Evolutionary conservation across 2,329 filamentous ascomycete genomes (phyloP), one percentile per base, ranked within the genome.

Genomic region (Aspergillaceae sp.): DNA sequence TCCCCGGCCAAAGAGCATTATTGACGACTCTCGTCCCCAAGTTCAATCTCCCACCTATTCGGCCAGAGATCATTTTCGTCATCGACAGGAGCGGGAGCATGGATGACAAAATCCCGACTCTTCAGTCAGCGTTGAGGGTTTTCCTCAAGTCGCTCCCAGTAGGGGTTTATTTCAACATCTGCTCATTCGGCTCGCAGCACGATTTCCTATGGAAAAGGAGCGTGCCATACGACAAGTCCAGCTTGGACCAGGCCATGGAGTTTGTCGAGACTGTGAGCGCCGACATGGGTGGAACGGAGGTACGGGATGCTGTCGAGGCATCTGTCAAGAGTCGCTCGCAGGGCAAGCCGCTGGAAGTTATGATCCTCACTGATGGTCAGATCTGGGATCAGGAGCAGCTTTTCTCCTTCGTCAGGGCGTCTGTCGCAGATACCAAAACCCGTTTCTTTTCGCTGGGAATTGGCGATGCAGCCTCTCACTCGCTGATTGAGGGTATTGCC

Each of bases 11-110:
- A 42, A 74, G 79, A 3, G 83, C 84, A 0, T 59, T 88, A 48
- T 86, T 89, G 83, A 69, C 77, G 0, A 86, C 83, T 0, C 68
- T 88, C 0, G 82, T 87, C 0, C 84, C 84, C 2, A 82, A 79
- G 50, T 86, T 87, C 64, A 70, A 72, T n/a, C 66, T 86, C 0
- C 77, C 79, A 0, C 59, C 73, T 0, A 69, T 74, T 6, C 66
- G 63, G 11, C 75, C 75, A 0, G 84, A 89, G 58, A 74, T 89
- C 26, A 77, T 88, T 11, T 87, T 89, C 53, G 67, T 89, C 4
- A 83, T 81, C 46, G 85, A 89, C 59, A 76, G 83, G 43, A 86
- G 82, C 46, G 83, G 82, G 0, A 85, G 81, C 34, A 76, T 76
- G 69, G 4, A 35, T 3, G 58, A 60, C 33, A 77, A 74, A 40